Conservation (phyloP, 202 grass and related monocot genomes). For the Digitaria exilis region DNA sequence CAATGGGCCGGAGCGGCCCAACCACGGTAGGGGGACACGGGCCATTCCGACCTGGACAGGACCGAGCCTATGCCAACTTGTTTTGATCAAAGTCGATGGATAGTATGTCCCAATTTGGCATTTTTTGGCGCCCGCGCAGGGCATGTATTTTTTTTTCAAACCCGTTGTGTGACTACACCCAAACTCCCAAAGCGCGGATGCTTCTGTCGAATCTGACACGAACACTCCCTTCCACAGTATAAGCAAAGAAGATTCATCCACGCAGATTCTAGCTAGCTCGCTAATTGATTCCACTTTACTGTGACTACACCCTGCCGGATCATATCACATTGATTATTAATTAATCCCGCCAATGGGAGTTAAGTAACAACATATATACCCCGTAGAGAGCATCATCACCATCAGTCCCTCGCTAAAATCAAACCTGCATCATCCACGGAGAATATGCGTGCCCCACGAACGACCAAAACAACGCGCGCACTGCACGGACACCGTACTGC, state of each 20-base stretch:
- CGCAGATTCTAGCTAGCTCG: background rate
- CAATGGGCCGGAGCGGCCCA: too few species aligned
- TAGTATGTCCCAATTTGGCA: too few species aligned
- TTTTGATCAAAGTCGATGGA: too few species aligned
- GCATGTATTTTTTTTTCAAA: too few species aligned
- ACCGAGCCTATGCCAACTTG: too few species aligned
- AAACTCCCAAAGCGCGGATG: too few species aligned
- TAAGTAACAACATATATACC: background rate
- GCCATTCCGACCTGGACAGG: too few species aligned
- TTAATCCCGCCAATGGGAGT: background rate
- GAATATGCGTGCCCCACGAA: background rate
- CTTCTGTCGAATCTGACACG: too few species aligned
- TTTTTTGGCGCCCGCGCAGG: too few species aligned
- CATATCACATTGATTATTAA: background rate
- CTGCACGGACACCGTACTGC: background rate
- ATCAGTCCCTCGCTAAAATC: background rate
- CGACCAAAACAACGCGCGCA: background rate
- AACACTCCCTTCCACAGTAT: background rate
- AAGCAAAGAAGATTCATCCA: background rate
- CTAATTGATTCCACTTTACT: background rate
- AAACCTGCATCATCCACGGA: constrained; percentile 32
- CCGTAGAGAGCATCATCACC: background rate
- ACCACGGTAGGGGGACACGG: too few species aligned
- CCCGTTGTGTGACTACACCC: too few species aligned
- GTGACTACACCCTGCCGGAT: background rate